A percentile compares a stretch with the other conserved stretches of the same genome.
Conservation (phyloP, 1,284 basidiomycete species). For the Ganoderma resinaceum region DNA sequence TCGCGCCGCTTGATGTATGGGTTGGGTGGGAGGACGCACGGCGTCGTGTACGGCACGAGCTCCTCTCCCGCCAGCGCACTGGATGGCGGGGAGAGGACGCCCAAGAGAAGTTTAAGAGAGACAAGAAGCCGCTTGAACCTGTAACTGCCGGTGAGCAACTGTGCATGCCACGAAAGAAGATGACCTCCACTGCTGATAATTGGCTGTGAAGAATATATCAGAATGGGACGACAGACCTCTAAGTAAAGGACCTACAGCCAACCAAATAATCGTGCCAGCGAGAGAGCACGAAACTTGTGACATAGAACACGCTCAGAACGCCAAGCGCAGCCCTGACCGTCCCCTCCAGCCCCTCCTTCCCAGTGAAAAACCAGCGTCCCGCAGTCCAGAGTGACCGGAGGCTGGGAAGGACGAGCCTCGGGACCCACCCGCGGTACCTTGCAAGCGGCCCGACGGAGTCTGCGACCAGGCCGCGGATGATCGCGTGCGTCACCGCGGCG, state of each 20-base stretch:
- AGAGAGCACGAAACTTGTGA: slow-evolving; percentile 40
- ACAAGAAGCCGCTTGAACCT: slow-evolving; percentile 46
- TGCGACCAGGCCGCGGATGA: slow-evolving; percentile 18
- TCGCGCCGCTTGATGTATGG: slow-evolving; percentile 37
- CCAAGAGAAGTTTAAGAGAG: slow-evolving; percentile 44
- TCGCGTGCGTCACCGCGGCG: slow-evolving; percentile 21
- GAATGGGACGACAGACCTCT: background rate
- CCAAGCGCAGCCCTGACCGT: slow-evolving; percentile 21
- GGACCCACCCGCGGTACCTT: slow-evolving; percentile 4
- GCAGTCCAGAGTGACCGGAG: slow-evolving; percentile 11
- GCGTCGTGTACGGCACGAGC: slow-evolving; percentile 30
- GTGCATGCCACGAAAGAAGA: background rate
- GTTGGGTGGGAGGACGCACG: slow-evolving; percentile 34
- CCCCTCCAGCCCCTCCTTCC: slow-evolving; percentile 7
- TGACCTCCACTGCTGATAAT: slow-evolving; percentile 42
- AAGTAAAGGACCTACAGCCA: slow-evolving; percentile 39
- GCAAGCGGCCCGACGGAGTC: background rate
- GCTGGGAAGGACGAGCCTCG: slow-evolving; percentile 4
- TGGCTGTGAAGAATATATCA: slow-evolving; percentile 37
- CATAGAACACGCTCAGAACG: slow-evolving; percentile 25
- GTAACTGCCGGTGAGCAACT: background rate
- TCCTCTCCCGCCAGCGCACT: slow-evolving; percentile 21
- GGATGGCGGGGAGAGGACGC: slow-evolving; percentile 35
- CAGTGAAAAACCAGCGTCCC: slow-evolving; percentile 24
- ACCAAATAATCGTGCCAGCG: slow-evolving; percentile 56